These are phyloP conservation scores for Dactylis glomerata DNA, from an alignment of 176 grass and related monocot genomes.

Conservation along the genomic window DNA sequence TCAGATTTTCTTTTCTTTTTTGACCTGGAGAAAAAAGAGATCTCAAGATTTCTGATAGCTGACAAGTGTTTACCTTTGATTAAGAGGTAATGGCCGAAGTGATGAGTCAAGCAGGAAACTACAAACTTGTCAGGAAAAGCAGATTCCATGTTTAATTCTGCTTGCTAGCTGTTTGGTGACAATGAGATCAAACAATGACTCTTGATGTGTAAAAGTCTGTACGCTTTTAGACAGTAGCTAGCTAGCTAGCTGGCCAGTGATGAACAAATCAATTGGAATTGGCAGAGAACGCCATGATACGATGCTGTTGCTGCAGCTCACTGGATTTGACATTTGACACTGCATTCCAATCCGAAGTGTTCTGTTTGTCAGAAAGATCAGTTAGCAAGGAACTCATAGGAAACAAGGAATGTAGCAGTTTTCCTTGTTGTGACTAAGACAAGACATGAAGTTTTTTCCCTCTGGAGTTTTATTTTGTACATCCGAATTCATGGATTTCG, in stretches of 20 bases:
- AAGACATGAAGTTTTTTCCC: not conserved
- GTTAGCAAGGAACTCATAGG: not conserved
- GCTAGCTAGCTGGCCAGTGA: not conserved
- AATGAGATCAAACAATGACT: not conserved
- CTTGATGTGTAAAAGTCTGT: not conserved
- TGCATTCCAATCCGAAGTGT: not conserved
- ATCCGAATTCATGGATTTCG: too few species aligned
- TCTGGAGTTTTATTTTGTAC: not conserved
- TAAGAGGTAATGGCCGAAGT: not conserved
- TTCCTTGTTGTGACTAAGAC: not conserved
- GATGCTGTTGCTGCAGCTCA: not conserved
- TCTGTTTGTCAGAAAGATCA: not conserved
- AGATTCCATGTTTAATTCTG: slow-evolving; percentile 26
- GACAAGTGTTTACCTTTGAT: not conserved
- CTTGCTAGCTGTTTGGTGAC: not conserved
- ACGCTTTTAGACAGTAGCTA: not conserved
- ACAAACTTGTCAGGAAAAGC: not conserved
- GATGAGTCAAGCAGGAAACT: not conserved
- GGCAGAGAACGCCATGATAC: not conserved
- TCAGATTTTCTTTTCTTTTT: slow-evolving; percentile 20
- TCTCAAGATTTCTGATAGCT: not conserved
- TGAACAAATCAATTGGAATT: slow-evolving; percentile 19
- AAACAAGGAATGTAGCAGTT: not conserved
- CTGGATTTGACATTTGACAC: slow-evolving; percentile 31
- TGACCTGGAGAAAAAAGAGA: slow-evolving; percentile 17